Evolutionary conservation across 345 rosid genomes (phyloP).

Genomic region (Camelina hispida): DNA sequence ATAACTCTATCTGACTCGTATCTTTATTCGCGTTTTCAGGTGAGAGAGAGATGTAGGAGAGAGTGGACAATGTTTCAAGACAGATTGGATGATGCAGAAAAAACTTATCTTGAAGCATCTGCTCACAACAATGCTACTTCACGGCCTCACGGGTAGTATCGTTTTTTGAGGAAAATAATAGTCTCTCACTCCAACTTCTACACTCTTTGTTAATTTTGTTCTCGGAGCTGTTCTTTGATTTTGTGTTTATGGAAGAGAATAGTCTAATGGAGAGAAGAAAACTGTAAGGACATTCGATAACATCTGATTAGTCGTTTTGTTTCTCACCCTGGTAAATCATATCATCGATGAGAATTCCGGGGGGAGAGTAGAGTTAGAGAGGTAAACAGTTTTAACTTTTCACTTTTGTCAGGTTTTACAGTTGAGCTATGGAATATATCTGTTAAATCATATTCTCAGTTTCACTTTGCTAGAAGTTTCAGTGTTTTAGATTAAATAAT

Average conservation of each 20-base stretch:
- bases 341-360: no score
- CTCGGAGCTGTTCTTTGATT: background rate
- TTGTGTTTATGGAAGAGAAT: background rate
- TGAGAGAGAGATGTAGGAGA: constrained; percentile 79
- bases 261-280: background rate
- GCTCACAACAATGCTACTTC: constrained; percentile 32
- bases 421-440: background rate
- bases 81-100: constrained; percentile 66
- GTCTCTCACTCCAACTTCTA: background rate
- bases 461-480: no score
- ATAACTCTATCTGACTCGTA: background rate
- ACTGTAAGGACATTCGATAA: background rate
- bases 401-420: background rate
- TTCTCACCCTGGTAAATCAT: no score
- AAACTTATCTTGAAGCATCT: constrained; percentile 53
- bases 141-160: constrained; percentile 22
- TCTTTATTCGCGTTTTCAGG: constrained; percentile 45
- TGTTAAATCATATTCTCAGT: background rate
- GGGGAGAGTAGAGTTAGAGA: no score
- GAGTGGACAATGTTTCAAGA: constrained; percentile 89
- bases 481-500: no score
- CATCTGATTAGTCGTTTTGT: background rate
- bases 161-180: background rate
- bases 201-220: background rate
- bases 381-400: background rate